phyloP scores from a whole-genome alignment of 768 basidiomycete genomes.

The Phaeotremella fagi region DNA sequence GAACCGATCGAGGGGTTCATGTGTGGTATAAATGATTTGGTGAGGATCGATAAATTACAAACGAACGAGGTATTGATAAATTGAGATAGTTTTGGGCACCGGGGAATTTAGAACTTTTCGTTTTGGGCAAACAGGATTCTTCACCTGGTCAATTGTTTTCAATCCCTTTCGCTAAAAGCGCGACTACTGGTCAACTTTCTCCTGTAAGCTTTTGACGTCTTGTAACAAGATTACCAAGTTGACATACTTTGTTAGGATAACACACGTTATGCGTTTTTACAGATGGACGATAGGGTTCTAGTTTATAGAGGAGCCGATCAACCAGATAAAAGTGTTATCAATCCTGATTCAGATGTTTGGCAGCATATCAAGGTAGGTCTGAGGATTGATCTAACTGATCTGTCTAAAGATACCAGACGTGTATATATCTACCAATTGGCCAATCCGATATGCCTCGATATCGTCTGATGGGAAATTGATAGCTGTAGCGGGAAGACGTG shows the following conservation, averaged over 20 bases:
- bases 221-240: background rate
- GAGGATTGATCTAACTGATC: background rate
- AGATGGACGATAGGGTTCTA: slow-evolving; percentile 88
- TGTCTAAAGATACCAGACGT: slow-evolving; percentile 67
- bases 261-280: slow-evolving; percentile 88
- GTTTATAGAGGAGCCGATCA: slow-evolving; percentile 95
- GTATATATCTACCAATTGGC: slow-evolving; percentile 91
- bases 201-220: slow-evolving; percentile 67
- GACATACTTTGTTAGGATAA: slow-evolving; percentile 64
- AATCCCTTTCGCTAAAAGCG: slow-evolving; percentile 91
- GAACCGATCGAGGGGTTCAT: slow-evolving; percentile 69
- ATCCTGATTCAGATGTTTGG: slow-evolving; percentile 97
- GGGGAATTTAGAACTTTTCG: slow-evolving; percentile 82
- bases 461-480: slow-evolving; percentile 86
- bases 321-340: slow-evolving; percentile 96
- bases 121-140: slow-evolving; percentile 59
- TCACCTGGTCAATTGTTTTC: slow-evolving; percentile 64
- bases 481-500: slow-evolving; percentile 84
- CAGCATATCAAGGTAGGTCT: slow-evolving; percentile 77
- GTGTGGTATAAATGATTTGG: slow-evolving; percentile 69
- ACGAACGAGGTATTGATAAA: background rate
- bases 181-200: slow-evolving; percentile 81
- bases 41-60: slow-evolving; percentile 51
- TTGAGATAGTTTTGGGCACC: slow-evolving; percentile 77
- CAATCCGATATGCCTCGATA: slow-evolving; percentile 83